Evolutionary conservation across 768 basidiomycete genomes (phyloP).

Genomic region (Podaxis carcinomalis): DNA sequence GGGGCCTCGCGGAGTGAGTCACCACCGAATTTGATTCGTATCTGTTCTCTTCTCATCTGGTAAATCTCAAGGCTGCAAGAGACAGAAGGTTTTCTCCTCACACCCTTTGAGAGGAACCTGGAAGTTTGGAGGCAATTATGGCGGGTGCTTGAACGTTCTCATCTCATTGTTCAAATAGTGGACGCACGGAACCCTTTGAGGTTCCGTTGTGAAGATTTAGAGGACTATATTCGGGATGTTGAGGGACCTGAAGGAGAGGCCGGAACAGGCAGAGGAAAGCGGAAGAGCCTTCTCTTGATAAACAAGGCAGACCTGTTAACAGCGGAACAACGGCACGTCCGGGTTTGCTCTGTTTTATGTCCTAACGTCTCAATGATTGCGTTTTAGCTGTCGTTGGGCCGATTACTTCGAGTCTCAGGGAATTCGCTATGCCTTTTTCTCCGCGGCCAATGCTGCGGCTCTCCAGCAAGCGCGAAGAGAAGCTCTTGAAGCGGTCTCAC

Average conservation of each 20-base stretch:
- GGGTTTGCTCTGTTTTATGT: neutral
- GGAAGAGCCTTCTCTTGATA: conserved; percentile 79
- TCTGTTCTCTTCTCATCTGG: neutral
- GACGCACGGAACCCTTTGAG: conserved; percentile 92
- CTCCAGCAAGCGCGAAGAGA: conserved; percentile 72
- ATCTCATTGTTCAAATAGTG: conserved; percentile 92
- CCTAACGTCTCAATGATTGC: neutral
- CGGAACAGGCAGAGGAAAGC: conserved; percentile 68
- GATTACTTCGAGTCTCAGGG: conserved; percentile 80
- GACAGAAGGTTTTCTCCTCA: conserved; percentile 80
- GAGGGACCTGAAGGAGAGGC: conserved; percentile 79
- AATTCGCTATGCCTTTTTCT: conserved; percentile 87
- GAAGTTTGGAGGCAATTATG: conserved; percentile 99
- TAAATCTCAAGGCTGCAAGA: conserved; percentile 68
- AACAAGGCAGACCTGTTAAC: conserved; percentile 96
- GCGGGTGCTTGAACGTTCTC: conserved; percentile 93
- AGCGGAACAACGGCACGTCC: conserved; percentile 67
- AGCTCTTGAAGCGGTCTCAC: conserved; percentile 26
- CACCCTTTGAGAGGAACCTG: conserved; percentile 94
- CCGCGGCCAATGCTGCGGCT: conserved; percentile 83
- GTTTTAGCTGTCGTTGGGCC: conserved; percentile 75
- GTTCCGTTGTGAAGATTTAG: conserved; percentile 91
- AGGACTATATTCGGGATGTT: conserved; percentile 79
- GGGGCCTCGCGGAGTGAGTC: conserved; percentile 85
- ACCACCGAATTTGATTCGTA: neutral